Percentiles rank a stretch among this genome's conserved stretches.
Conservation (phyloP, 1,139 yeast genomes). For the Geotrichum reessii region DNA sequence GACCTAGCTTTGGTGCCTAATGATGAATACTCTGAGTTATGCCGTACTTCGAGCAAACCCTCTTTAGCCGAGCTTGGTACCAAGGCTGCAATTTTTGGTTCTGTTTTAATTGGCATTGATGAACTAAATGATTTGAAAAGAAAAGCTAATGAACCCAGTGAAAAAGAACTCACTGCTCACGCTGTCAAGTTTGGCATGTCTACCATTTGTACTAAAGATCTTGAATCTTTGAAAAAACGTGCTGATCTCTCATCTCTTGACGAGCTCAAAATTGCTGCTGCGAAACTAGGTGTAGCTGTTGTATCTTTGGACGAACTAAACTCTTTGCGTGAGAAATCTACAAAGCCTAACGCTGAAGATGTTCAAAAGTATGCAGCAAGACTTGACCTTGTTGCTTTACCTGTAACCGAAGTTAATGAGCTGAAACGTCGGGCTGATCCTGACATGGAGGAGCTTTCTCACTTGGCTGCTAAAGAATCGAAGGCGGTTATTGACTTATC, state of each 20-base stretch:
- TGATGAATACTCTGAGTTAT: constrained; percentile 25
- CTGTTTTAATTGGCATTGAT: constrained; percentile 33
- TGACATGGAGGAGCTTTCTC: constrained; percentile 24
- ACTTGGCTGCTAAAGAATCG: constrained; percentile 25
- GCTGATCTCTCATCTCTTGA: constrained; percentile 18
- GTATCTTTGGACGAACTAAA: constrained; percentile 9
- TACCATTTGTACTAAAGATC: constrained; percentile 25
- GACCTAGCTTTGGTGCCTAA: constrained; percentile 40
- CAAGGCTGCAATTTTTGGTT: constrained; percentile 39
- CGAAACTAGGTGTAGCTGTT: constrained; percentile 24
- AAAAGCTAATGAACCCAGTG: constrained; percentile 29
- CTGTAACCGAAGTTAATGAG: constrained; percentile 25
- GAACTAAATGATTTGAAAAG: constrained; percentile 25
- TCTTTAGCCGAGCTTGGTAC: constrained; percentile 8
- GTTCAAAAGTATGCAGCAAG: constrained; percentile 21
- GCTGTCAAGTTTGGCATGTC: constrained; percentile 37
- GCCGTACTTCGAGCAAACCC: constrained; percentile 11
- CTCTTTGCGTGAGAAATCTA: constrained; percentile 25
- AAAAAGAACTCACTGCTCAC: constrained; percentile 24
- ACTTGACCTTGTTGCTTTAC: constrained; percentile 27
- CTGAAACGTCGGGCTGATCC: constrained; percentile 19
- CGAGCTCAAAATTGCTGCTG: constrained; percentile 28
- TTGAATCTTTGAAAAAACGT: constrained; percentile 11
- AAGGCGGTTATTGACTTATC: constrained; percentile 24
- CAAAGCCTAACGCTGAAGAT: constrained; percentile 23